Evolutionary conservation across 108 stramenopile genomes (phyloP).

Genomic region (Nitzschia sp.): DNA sequence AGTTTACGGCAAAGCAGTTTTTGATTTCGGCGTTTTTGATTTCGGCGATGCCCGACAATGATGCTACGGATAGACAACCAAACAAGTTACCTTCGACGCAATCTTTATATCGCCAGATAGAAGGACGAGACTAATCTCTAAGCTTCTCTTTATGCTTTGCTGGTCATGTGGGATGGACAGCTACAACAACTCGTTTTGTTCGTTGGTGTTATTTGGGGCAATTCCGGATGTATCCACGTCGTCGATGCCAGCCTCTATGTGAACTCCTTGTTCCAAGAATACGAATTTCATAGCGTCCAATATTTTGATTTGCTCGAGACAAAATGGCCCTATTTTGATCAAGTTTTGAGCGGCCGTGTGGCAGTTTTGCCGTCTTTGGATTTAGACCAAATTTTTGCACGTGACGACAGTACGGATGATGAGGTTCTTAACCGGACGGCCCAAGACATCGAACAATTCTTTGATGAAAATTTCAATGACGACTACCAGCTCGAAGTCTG

Average conservation of each 20-base stretch:
- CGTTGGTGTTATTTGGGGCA: no score
- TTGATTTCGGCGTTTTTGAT: no score
- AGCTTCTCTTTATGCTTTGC: no score
- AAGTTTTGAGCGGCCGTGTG: constrained; percentile 9
- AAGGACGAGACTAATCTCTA: no score
- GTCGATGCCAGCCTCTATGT: not conserved
- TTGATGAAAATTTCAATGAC: not conserved
- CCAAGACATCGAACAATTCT: not conserved
- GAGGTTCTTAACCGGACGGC: not conserved
- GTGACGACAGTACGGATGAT: not conserved
- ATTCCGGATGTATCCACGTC: no score
- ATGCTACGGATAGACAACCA: no score
- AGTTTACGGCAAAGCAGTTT: no score
- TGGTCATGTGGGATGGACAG: no score
- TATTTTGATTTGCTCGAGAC: constrained; percentile 20
- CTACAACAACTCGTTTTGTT: no score
- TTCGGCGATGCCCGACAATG: no score
- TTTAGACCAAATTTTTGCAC: not conserved
- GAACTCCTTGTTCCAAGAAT: not conserved
- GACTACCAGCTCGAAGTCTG: not conserved
- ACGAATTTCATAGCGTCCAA: constrained; percentile 5
- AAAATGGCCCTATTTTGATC: constrained; percentile 7
- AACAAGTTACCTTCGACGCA: no score
- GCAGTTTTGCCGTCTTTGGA: not conserved
- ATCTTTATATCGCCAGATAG: no score